Base-by-base conservation (phyloP, 2,329 filamentous ascomycete species). In the Monosporascus sp. region DNA sequence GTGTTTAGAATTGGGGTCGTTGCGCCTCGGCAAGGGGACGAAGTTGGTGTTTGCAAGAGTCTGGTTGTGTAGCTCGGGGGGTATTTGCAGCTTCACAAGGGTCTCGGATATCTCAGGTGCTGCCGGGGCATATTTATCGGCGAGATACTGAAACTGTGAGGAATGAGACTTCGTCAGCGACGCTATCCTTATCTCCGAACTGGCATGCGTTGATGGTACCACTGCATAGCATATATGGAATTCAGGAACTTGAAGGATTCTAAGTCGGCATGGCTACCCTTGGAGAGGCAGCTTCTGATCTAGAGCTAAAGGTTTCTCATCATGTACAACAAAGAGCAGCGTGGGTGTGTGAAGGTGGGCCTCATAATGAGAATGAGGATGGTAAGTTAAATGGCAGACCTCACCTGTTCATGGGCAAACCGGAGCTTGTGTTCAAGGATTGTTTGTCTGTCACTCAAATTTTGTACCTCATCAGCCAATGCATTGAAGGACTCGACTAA, bases 291-390 rank as follows among this genome's bases (percentile, higher is more conserved):
- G 79, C 85, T 90, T 80, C 79, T 86, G 87, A 88, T 90, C 87
- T 90, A 90, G 87, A 91, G 87, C 87, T 90, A 90, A 87, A 69
- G 14, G 68, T 64, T 65, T 66, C 60, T 74, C 71, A 75, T 78
- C 75, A 77, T 75, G 53, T 53, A 51, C 63, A 47, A 51, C 49
- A 36, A 36, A 51, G 51, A 52, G 58, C 60, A 66, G 27, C 26
- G 7, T 6, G 27, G 8, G 27, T 27, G n/a, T 27, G 27, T 27
- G 27, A 11, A 56, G 57, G 48, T 56, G 59, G 55, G 26, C 48
- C 45, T 50, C 44, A 17, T 37, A 47, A 37, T 19, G 53, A 48
- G 27, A 46, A 36, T 20, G 24, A 51, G 41, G 37, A 46, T 19
- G 37, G n/a, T 20, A 16, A 41, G 54, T 46, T 20, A 41, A 27